These are phyloP conservation scores for Trichoderma citrinoviride DNA, from an alignment of 2,329 filamentous ascomycete species.

Conservation along the genomic window DNA sequence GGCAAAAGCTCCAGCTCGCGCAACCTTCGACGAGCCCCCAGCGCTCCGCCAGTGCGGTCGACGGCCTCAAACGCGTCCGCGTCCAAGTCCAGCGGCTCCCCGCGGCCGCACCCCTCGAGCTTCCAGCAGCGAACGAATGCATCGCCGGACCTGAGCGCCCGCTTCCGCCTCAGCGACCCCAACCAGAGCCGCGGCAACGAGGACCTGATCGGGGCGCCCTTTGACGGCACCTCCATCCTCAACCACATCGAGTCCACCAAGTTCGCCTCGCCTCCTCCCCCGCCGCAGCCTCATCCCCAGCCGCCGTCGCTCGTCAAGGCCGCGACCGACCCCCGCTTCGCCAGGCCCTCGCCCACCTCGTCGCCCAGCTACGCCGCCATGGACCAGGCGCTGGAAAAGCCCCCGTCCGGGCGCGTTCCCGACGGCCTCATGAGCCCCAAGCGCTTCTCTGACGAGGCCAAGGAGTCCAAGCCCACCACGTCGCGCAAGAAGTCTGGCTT, in stretches of 20 bases:
- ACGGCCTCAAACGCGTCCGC: constrained; percentile 46
- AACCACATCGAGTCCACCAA: constrained; percentile 37
- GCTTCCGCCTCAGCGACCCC: constrained; percentile 31
- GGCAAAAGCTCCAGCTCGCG: constrained; percentile 56
- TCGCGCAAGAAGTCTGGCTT: constrained; percentile 85
- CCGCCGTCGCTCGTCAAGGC: constrained; percentile 42
- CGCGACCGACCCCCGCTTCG: constrained; percentile 51
- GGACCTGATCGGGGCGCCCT: constrained; percentile 63
- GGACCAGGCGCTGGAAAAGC: constrained; percentile 41
- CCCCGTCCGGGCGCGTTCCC: constrained; percentile 33
- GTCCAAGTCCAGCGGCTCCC: constrained; percentile 36
- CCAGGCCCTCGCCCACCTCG: constrained; percentile 58
- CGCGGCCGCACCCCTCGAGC: constrained; percentile 24
- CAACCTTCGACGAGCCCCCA: constrained; percentile 60
- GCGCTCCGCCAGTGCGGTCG: constrained; percentile 52
- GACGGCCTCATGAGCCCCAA: constrained; percentile 58
- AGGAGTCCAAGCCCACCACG: constrained; percentile 57
- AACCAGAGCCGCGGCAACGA: constrained; percentile 38
- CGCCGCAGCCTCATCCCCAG: constrained; percentile 18
- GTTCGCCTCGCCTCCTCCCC: constrained; percentile 24
- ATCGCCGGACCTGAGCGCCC: constrained; percentile 44
- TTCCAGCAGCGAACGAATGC: constrained; percentile 35
- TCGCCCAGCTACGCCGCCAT: constrained; percentile 54
- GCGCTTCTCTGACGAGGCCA: constrained; percentile 75
- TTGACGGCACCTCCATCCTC: constrained; percentile 62